Evolutionary conservation across 805 yeast species (phyloP).

Genomic region (Candida ovalis): DNA sequence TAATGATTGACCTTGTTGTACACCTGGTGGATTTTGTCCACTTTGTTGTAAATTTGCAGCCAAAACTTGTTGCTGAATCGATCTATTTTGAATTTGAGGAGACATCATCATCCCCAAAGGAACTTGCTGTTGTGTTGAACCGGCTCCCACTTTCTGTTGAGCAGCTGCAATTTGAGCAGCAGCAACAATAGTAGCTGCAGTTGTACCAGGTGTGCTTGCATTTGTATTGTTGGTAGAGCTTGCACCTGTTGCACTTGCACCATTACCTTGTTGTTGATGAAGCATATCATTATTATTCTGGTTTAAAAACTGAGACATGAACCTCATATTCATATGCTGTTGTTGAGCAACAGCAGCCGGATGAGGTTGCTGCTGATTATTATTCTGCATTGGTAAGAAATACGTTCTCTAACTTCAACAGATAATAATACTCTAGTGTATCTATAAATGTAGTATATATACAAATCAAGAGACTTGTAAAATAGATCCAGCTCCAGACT

Average conservation of each 20-base stretch:
- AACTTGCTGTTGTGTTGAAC: slow-evolving; percentile 16
- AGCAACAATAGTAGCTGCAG: slow-evolving; percentile 21
- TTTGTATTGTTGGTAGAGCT: slow-evolving; percentile 2
- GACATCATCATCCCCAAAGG: slow-evolving; percentile 32
- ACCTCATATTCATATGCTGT: slow-evolving; percentile 24
- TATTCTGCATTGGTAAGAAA: slow-evolving; percentile 19
- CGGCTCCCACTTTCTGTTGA: slow-evolving; percentile 14
- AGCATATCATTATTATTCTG: slow-evolving; percentile 19
- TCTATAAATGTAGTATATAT: no score
- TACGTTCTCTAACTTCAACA: no score
- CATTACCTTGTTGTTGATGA: slow-evolving; percentile 13
- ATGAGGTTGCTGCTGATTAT: slow-evolving; percentile 17
- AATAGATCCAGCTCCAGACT: no score
- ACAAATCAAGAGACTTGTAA: no score
- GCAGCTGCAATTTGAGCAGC: slow-evolving; percentile 21
- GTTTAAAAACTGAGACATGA: slow-evolving; percentile 24
- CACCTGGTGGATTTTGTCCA: slow-evolving; percentile 10
- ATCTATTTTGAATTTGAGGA: slow-evolving; percentile 31
- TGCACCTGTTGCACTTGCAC: slow-evolving; percentile 2
- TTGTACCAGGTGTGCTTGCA: slow-evolving; percentile 9
- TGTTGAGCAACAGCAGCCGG: slow-evolving; percentile 15
- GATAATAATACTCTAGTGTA: no score
- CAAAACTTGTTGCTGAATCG: slow-evolving; percentile 27
- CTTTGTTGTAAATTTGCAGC: slow-evolving; percentile 25
- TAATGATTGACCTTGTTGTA: slow-evolving; percentile 3